phyloP scores from a whole-genome alignment of 139 green algal species.

The Chlorella sp. region DNA sequence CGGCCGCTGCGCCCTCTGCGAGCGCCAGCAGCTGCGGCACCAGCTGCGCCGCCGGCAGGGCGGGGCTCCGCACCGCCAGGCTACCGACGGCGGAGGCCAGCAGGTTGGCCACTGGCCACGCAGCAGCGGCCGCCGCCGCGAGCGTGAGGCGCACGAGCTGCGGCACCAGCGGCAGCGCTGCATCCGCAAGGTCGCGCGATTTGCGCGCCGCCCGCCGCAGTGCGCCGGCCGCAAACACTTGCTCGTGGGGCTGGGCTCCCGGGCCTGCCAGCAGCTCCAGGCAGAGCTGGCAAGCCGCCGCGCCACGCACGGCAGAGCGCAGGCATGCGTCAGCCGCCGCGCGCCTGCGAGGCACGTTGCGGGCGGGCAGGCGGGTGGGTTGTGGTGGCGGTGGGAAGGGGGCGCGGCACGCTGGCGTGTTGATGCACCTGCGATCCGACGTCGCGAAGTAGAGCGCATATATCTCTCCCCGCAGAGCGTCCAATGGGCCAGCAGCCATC shows the following conservation, averaged over 20 bases:
- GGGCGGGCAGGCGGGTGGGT: too few species aligned
- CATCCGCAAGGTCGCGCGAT: too few species aligned
- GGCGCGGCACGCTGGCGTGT: too few species aligned
- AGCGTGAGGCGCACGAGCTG: background rate
- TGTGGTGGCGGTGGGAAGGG: too few species aligned
- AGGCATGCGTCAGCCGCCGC: slow-evolving; percentile 17
- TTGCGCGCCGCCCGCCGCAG: too few species aligned
- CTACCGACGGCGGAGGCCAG: slow-evolving; percentile 20
- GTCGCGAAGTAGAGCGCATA: too few species aligned
- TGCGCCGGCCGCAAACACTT: background rate
- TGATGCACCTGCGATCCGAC: too few species aligned
- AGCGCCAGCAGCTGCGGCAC: slow-evolving; percentile 38
- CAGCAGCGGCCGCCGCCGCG: background rate
- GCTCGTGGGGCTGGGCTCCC: background rate
- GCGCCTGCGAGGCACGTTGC: too few species aligned
- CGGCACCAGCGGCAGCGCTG: background rate
- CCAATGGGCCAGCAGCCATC: too few species aligned
- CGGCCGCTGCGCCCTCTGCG: background rate
- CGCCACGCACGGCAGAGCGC: background rate
- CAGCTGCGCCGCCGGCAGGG: slow-evolving; percentile 22
- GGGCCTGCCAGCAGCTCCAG: slow-evolving; percentile 1
- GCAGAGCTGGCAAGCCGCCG: background rate
- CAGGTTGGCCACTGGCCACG: slow-evolving; percentile 29
- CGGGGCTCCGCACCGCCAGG: slow-evolving; percentile 23
- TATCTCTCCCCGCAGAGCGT: too few species aligned